Evolutionary conservation across 2,329 filamentous ascomycete genomes (phyloP), one percentile per base, ranked within the genome.

Genomic region (Penicillium hordei): DNA sequence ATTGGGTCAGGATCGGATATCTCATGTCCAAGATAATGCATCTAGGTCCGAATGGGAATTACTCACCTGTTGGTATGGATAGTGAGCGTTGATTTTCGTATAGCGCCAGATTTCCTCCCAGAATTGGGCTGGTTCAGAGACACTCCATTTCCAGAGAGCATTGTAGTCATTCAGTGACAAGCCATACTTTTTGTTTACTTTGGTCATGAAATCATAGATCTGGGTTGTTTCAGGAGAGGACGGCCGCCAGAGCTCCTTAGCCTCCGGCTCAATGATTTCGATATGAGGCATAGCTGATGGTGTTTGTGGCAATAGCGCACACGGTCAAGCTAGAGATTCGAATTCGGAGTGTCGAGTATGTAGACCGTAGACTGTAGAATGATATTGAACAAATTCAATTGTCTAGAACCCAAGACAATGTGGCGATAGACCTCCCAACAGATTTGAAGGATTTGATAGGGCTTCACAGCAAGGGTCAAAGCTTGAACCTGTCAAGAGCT

Each of bases 51-150:
- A 33, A 31, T 34, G 6, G 44, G 9, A 19, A 57, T 19, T 27
- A 63, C 74, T 62, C 61, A 79, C 76, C 29, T 67, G 68, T 12
- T 72, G 60, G 61, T 78, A 93, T 8, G 79, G 74, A 67, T 79
- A 80, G 25, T 89, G 89, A 5, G 90, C 85, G 62, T 81, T 86
- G 65, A 97, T 83, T 43, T 89, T 89, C 3, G 89, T 89, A 74
- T 89, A 93, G 42, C 89, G 81, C 93, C 93, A 97, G 10, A 91
- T 83, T 55, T 92, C 88, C 49, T 83, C 86, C 93, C 93, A 97
- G 73, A 97, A 96, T 1, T 82, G 78, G 25, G 86, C 82, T 8
- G 91, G 82, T 65, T 93, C 81, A 8, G 88, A 83, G 62, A 94
- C 83, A 64, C 91, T 96, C 93, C 93, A 97, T 71, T 83, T 78